Percentiles rank a stretch among this genome's conserved stretches.
phyloP scores from a whole-genome alignment of 169 alveolate genomes.

The Plasmodium sp. region DNA sequence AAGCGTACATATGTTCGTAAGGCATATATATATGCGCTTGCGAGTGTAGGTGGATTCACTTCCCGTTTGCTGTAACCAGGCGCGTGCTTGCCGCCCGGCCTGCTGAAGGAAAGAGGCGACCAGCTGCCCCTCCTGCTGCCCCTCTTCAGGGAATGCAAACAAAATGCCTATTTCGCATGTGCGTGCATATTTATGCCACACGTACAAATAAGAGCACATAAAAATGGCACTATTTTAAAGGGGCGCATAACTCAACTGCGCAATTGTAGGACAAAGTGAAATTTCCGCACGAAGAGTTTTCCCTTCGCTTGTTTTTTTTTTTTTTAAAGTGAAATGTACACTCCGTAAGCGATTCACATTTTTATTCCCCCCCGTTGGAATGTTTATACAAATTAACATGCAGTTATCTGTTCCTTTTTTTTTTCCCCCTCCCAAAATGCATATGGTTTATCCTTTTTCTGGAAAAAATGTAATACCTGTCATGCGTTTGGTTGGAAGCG shows the following conservation, averaged over 20 bases:
- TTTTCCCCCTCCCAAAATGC: background rate
- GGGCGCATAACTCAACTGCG: background rate
- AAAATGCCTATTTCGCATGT: background rate
- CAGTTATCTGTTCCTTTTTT: background rate
- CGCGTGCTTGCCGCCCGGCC: background rate
- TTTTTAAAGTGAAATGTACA: background rate
- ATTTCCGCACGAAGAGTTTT: background rate
- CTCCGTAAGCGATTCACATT: background rate
- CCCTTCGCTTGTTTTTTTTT: background rate
- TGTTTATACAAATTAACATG: conserved; percentile 3
- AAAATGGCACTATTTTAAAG: background rate
- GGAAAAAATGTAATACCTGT: background rate
- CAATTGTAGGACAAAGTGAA: background rate
- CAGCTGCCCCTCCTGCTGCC: background rate
- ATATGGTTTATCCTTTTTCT: background rate
- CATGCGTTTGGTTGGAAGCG: background rate
- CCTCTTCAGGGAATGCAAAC: background rate
- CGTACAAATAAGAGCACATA: background rate
- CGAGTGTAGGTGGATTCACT: background rate
- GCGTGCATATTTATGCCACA: background rate
- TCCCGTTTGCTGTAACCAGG: background rate
- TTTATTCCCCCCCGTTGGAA: background rate
- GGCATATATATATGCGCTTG: background rate
- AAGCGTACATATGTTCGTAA: background rate
- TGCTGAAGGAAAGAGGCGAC: background rate